Evolutionary conservation across 306 rosid genomes (phyloP).

Genomic region (Sicyos baderoa): DNA sequence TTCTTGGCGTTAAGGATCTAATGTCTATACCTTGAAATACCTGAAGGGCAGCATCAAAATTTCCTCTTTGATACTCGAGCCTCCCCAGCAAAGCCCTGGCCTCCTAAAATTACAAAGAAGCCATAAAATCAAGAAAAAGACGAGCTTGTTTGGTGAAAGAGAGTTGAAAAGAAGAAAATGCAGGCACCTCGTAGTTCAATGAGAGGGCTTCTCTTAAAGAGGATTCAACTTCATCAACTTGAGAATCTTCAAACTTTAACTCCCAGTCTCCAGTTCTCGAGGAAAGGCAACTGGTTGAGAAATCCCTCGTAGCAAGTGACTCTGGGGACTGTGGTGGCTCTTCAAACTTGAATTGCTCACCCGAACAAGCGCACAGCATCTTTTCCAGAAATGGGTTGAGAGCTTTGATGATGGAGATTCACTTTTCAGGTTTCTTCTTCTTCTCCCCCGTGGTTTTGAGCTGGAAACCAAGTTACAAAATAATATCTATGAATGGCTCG

Average conservation of each 20-base stretch:
- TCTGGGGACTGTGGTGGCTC: slow-evolving; percentile 93
- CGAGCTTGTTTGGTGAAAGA: too few relatives aligned
- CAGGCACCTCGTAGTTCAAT: slow-evolving; percentile 74
- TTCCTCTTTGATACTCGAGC: slow-evolving; percentile 90
- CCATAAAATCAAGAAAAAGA: too few relatives aligned
- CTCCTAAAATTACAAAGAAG: slow-evolving; percentile 59
- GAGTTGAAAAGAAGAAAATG: slow-evolving; percentile 17
- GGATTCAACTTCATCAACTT: slow-evolving; percentile 90
- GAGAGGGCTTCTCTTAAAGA: slow-evolving; percentile 85
- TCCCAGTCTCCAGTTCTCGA: slow-evolving; percentile 90
- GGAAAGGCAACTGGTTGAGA: slow-evolving; percentile 82
- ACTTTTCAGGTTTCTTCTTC: too few relatives aligned
- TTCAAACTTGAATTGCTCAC: slow-evolving; percentile 85
- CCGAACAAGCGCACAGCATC: slow-evolving; percentile 97
- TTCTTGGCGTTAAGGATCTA: slow-evolving; percentile 51
- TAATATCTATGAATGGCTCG: background rate
- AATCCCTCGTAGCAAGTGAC: slow-evolving; percentile 91
- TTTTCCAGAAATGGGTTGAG: slow-evolving; percentile 27
- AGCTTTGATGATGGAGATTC: too few relatives aligned
- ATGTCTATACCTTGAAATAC: slow-evolving; percentile 88
- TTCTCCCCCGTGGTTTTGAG: background rate
- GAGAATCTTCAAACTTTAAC: slow-evolving; percentile 59
- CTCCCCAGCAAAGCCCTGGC: slow-evolving; percentile 94
- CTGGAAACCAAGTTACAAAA: background rate
- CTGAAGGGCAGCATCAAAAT: slow-evolving; percentile 74